Conservation (phyloP, 2,329 filamentous ascomycete genomes). For the Diaporthe eres region DNA sequence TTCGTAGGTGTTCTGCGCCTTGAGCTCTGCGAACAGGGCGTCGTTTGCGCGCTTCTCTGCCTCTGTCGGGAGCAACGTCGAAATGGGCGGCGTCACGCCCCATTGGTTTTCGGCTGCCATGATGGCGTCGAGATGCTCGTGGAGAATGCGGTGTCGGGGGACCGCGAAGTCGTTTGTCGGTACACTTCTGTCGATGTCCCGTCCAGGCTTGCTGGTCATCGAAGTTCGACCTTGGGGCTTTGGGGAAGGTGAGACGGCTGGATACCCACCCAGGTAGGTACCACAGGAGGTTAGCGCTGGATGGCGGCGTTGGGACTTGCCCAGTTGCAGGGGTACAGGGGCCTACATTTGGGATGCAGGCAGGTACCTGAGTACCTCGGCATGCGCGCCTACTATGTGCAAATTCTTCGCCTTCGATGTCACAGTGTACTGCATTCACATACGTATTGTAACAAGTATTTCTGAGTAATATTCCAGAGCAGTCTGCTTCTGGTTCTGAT, state of each 20-base stretch:
- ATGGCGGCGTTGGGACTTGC: neutral
- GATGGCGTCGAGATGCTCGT: constrained; percentile 35
- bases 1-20: constrained; percentile 93
- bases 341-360: too few species aligned
- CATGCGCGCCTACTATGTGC: neutral
- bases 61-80: constrained; percentile 80
- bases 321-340: neutral
- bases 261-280: neutral
- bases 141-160: neutral
- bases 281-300: constrained; percentile 23
- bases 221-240: neutral
- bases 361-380: too few species aligned
- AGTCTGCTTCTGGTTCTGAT: constrained; percentile 17
- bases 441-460: neutral
- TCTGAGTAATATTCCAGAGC: neutral
- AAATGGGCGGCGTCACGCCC: constrained; percentile 90
- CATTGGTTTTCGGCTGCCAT: constrained; percentile 51
- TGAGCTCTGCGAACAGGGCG: constrained; percentile 85
- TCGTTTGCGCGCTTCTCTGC: constrained; percentile 84
- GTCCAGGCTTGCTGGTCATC: constrained; percentile 11
- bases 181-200: constrained; percentile 1
- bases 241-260: constrained; percentile 22
- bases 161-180: constrained; percentile 19
- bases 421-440: neutral
- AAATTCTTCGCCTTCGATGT: neutral